Conservation (phyloP, 768 basidiomycete species). For the Roridomyces roridus region DNA sequence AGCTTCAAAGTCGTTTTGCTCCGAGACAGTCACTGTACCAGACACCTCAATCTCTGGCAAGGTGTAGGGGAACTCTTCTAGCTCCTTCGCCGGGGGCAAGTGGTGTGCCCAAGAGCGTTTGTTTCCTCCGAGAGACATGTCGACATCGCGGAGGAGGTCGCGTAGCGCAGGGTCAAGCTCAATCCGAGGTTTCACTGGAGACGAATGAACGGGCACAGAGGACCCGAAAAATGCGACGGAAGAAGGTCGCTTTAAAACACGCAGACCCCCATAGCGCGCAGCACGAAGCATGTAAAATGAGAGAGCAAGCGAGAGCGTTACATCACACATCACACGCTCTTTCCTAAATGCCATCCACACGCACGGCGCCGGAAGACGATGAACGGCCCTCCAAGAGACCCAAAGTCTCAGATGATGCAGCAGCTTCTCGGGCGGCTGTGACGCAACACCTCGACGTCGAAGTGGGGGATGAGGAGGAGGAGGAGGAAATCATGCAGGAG, state of each 20-base stretch:
- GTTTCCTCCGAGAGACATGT: constrained; percentile 62
- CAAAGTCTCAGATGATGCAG: constrained; percentile 26
- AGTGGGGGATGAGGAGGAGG: constrained; percentile 41
- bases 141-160: constrained; percentile 68
- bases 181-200: constrained; percentile 63
- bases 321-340: neutral
- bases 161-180: constrained; percentile 71
- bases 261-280: constrained; percentile 6
- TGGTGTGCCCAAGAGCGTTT: constrained; percentile 27
- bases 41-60: neutral
- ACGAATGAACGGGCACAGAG: neutral
- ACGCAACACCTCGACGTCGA: constrained; percentile 18
- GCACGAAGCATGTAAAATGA: constrained; percentile 18
- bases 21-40: constrained; percentile 31
- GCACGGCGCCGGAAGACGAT: constrained; percentile 15
- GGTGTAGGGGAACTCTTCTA: constrained; percentile 54
- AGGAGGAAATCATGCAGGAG: constrained; percentile 34
- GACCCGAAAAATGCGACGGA: constrained; percentile 7
- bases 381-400: constrained; percentile 45
- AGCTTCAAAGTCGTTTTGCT: constrained; percentile 40
- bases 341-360: constrained; percentile 18
- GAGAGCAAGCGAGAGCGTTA: neutral
- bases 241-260: constrained; percentile 6
- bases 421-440: constrained; percentile 11
- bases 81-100: constrained; percentile 47